Evolutionary conservation across 305 asterid species (phyloP), one percentile per base, ranked within the genome.

Genomic region (Fraxinus paxiana): DNA sequence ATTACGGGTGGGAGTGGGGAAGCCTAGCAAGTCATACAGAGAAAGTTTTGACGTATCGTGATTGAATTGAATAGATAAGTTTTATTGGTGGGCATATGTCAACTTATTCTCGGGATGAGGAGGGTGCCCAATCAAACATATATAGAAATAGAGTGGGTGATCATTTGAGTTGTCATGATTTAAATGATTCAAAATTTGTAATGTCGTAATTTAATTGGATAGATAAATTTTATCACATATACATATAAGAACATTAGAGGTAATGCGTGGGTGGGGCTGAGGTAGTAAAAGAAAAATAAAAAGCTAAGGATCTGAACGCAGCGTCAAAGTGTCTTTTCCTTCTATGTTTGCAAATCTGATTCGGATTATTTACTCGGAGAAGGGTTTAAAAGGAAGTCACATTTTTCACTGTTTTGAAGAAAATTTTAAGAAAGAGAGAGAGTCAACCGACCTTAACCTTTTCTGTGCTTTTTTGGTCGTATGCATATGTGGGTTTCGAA

Each of bases 401-500:
- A 63, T 20, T 24, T 63, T 63, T 63, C 71, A 63, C 34, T 63
- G 71, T 63, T 63, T 63, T 24, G 34, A 63, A 63, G 71, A 61
- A 61, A 61, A 61, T 61, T 22, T 61, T 0, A 24, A 7, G n/a
- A 65, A 22, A 59, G n/a, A 65, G 28, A 43, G 59, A 77, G 78
- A 37, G 43, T 77, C 83, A 80, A 80, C 83, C 79, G 71, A 69
- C 65, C 72, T n/a, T 59, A 18, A 59, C 70, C 70, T 80, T 74
- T 24, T 73, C 30, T 31, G 74, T 8, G 35, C 37, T 20, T 24
- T 33, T 65, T 73, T 80, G 77, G 79, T 46, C 10, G 48, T 75
- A 74, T 74, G 70, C 30, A 80, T 80, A 73, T 80, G 83, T 80
- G 83, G 83, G 76, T 76, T 56, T 80, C 75, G 30, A 73, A 54